Conservation (phyloP, 495 filamentous ascomycete genomes). For the Neurospora sp. region DNA sequence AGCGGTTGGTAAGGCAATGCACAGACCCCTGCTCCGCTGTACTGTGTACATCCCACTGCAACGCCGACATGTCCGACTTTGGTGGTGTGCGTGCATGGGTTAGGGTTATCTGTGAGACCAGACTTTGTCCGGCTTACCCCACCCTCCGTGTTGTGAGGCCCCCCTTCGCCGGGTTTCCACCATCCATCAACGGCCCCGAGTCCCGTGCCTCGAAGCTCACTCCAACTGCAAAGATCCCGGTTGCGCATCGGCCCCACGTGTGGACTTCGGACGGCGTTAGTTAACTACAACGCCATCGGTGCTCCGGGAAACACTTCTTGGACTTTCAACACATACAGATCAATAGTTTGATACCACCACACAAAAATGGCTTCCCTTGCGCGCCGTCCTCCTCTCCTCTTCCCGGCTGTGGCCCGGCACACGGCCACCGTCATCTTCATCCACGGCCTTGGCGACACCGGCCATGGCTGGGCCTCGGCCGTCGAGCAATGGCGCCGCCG, state of each 20-base stretch:
- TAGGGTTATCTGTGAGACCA: background rate
- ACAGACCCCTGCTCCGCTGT: background rate
- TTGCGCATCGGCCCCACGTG: background rate
- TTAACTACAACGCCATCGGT: background rate
- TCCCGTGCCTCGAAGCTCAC: background rate
- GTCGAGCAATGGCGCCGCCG: slow-evolving; percentile 85
- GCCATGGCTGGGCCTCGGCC: slow-evolving; percentile 64
- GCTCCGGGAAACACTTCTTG: background rate
- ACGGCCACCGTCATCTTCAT: slow-evolving; percentile 92
- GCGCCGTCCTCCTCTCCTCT: slow-evolving; percentile 44
- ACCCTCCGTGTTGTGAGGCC: background rate
- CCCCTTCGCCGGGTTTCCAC: background rate
- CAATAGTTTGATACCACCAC: background rate
- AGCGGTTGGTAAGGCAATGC: background rate
- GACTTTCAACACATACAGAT: background rate
- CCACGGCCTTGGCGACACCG: slow-evolving; percentile 69
- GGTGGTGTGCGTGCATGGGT: background rate
- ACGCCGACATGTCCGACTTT: background rate
- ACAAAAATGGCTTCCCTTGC: slow-evolving; percentile 21
- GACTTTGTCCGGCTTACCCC: background rate
- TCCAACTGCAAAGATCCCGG: background rate
- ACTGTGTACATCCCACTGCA: background rate
- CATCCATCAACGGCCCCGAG: background rate
- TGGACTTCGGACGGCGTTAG: background rate
- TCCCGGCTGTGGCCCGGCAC: slow-evolving; percentile 81